phyloP scores from a whole-genome alignment of 768 basidiomycete genomes.

The Xerocomellus amylosporus region DNA sequence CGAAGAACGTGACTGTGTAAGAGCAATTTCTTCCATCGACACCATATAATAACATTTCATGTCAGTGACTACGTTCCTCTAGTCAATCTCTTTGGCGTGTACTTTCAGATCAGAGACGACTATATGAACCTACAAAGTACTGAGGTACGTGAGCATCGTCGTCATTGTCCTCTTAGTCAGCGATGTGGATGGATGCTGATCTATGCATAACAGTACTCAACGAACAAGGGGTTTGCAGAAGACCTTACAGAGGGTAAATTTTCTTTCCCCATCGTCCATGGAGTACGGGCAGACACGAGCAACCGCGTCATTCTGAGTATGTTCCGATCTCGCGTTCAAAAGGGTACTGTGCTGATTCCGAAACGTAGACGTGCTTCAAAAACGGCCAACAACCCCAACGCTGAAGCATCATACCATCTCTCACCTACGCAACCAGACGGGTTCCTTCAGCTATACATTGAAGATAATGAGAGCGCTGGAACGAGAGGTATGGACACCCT shows the following conservation, averaged over 20 bases:
- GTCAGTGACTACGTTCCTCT: conserved; percentile 85
- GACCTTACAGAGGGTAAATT: conserved; percentile 82
- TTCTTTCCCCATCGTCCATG: conserved; percentile 75
- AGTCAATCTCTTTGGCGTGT: conserved; percentile 91
- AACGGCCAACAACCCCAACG: conserved; percentile 81
- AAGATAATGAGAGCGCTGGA: conserved; percentile 66
- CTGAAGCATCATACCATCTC: conserved; percentile 78
- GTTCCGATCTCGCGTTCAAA: conserved; percentile 21
- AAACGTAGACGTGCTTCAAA: conserved; percentile 79
- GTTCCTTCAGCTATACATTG: conserved; percentile 84
- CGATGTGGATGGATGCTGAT: neutral
- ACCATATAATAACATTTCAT: neutral
- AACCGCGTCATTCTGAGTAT: conserved; percentile 84
- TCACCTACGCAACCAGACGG: conserved; percentile 71
- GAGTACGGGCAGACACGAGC: conserved; percentile 71
- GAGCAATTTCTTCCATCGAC: conserved; percentile 14
- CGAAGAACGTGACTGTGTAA: conserved; percentile 57
- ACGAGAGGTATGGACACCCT: conserved; percentile 38
- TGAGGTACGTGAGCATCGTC: conserved; percentile 50
- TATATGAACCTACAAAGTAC: conserved; percentile 91
- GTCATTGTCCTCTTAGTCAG: neutral
- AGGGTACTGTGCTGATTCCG: neutral
- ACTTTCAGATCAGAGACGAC: conserved; percentile 96
- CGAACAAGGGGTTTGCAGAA: conserved; percentile 67
- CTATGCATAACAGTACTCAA: conserved; percentile 48